Evolutionary conservation across 495 filamentous ascomycete genomes (phyloP), one percentile per base, ranked within the genome.

Genomic region (Cercophora samala): DNA sequence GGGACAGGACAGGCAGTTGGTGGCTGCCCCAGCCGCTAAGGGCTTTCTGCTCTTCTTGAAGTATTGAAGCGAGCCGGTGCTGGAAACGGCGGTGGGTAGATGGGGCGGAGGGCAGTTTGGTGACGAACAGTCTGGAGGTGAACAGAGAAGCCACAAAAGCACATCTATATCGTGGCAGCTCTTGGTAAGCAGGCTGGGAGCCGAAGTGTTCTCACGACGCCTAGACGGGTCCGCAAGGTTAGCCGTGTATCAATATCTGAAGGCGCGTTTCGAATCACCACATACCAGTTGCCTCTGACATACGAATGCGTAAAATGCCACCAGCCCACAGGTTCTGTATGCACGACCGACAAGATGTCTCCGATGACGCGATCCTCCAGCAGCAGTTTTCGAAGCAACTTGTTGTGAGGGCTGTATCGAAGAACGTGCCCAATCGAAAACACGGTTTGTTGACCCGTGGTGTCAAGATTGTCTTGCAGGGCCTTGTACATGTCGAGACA

Each of bases 291-390:
- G 17, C 95, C 95, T 21, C 90, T 86, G 23, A 99, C 95, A 70
- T 97, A 98, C 70, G 88, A 91, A 78, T 99, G 95, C 1, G 89
- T 81, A 73, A 97, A 99, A 77, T 99, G 95, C 92, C 92, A 99
- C 86, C 89, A 96, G 2, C 95, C 95, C 0, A 99, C 89, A 0
- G 95, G 95, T 76, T 98, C 96, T 1, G 90, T 92, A 74, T 98
- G 95, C 67, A 94, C 91, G 46, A 98, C 81, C 15, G 89, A 92
- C 22, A 96, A 77, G 9, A 97, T 81, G 29, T 97, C 93, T n/a
- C 95, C 95, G 72, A 99, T 88, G 18, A 86, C 84, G 15, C 82
- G 80, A 17, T 94, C 87, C 67, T 88, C 81, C 3, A 92, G 82
- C 3, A 97, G 81, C 3, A 99, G 82, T 68, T 89, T 87, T 62